phyloP scores from a whole-genome alignment of 108 stramenopile genomes.

The Cyclotella kingstonii region DNA sequence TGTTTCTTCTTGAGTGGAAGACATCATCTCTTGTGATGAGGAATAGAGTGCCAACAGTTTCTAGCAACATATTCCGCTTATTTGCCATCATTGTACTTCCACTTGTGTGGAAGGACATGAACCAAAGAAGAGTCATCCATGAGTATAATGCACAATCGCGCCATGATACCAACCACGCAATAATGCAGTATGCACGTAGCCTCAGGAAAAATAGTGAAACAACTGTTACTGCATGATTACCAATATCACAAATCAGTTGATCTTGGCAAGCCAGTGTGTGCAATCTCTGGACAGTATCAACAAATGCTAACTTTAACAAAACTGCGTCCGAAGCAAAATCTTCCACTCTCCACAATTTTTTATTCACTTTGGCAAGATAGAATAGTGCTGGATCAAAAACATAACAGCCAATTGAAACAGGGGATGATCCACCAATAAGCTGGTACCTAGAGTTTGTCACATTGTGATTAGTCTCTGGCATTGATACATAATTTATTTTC shows the following conservation, averaged over 20 bases:
- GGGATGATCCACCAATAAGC: conserved; percentile 17
- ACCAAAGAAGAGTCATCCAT: conserved; percentile 7
- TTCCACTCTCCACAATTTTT: conserved; percentile 3
- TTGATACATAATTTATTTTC: conserved; percentile 3
- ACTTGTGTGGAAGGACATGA: conserved; percentile 7
- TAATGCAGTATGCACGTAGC: not conserved
- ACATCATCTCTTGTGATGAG: conserved; percentile 12
- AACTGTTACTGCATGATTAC: not conserved
- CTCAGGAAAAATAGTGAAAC: not conserved
- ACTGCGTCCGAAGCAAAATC: conserved; percentile 25
- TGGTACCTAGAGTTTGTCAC: conserved; percentile 18
- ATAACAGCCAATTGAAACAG: conserved; percentile 9
- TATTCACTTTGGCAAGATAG: not conserved
- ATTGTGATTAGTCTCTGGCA: conserved; percentile 24
- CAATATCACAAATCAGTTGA: not conserved
- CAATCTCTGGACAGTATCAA: not conserved
- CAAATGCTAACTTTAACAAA: conserved; percentile 2
- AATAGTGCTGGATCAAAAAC: conserved; percentile 7
- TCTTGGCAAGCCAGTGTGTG: not conserved
- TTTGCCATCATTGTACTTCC: conserved; percentile 14
- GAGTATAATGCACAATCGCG: conserved; percentile 1
- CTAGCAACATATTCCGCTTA: conserved; percentile 12
- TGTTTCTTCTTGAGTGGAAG: conserved; percentile 4
- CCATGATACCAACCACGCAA: not conserved
- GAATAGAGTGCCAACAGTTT: conserved; percentile 13